Percentiles rank a stretch among this genome's conserved stretches.
Evolutionary conservation across 345 rosid species (phyloP).

Genomic region (Dipteronia dyeriana): DNA sequence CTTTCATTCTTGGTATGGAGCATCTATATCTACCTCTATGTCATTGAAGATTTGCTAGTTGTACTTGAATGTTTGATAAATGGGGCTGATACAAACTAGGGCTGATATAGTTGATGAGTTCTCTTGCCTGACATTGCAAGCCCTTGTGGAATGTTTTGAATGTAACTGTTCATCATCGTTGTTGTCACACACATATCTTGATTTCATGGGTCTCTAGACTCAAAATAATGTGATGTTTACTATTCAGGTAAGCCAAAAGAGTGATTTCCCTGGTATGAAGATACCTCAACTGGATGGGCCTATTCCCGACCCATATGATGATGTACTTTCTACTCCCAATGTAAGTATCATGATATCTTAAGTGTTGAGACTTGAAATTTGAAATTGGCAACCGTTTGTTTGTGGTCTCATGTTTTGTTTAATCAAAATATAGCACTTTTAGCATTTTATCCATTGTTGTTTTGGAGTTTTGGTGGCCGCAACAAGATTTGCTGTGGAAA

Average conservation of each 20-base stretch:
- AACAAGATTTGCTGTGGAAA: neutral
- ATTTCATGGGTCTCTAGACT: neutral
- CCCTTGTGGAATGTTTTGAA: neutral
- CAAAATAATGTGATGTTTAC: conserved; percentile 10
- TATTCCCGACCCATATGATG: conserved; percentile 91
- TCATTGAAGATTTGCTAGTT: neutral
- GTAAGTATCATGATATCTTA: conserved; percentile 42
- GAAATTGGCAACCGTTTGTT: neutral
- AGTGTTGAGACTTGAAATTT: neutral
- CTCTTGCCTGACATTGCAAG: neutral
- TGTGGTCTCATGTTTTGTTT: neutral
- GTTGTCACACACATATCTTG: neutral
- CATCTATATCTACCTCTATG: neutral
- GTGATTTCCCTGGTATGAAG: conserved; percentile 34
- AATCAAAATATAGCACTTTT: neutral
- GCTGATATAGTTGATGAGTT: neutral
- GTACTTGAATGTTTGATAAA: neutral
- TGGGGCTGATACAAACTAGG: neutral
- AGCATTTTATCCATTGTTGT: neutral
- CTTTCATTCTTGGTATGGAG: neutral
- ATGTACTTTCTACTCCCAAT: conserved; percentile 89
- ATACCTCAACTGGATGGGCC: conserved; percentile 97
- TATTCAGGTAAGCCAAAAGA: conserved; percentile 40
- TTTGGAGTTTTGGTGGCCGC: neutral
- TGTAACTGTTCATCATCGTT: neutral